Evolutionary conservation across 176 grass and related monocot species (phyloP).

Genomic region (Eremochloa ophiuroides): DNA sequence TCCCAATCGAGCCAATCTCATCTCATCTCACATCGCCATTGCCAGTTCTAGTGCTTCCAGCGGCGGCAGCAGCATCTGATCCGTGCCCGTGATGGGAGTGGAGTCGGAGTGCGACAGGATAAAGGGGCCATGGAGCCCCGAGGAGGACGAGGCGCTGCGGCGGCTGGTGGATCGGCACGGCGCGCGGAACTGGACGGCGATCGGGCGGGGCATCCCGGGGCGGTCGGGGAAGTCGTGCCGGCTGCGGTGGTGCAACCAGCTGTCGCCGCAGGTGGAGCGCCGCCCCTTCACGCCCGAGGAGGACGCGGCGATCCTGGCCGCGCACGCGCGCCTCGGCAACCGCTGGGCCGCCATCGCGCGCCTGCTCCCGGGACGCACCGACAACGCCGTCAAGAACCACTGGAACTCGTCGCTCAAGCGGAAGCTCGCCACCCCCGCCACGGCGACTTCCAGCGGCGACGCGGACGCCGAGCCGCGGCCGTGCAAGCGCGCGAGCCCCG

Average conservation of each 20-base stretch:
- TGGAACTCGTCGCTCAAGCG: constrained; percentile 98
- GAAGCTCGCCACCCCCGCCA: constrained; percentile 27
- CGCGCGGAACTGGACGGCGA: constrained; percentile 88
- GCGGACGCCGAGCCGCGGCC: constrained; percentile 7
- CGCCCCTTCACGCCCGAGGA: constrained; percentile 87
- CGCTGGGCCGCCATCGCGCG: constrained; percentile 94
- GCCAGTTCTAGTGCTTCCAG: neutral
- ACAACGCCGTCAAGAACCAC: constrained; percentile 98
- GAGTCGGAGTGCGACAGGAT: constrained; percentile 59
- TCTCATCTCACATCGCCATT: neutral
- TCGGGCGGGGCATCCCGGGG: constrained; percentile 68
- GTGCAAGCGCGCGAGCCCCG: constrained; percentile 49
- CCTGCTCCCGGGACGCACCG: constrained; percentile 75
- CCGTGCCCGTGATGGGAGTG: constrained; percentile 17
- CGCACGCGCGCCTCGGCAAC: constrained; percentile 74
- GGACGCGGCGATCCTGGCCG: constrained; percentile 67
- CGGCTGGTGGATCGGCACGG: constrained; percentile 72
- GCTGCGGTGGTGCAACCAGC: constrained; percentile 97
- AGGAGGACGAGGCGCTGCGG: constrained; percentile 88
- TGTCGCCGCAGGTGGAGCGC: constrained; percentile 95
- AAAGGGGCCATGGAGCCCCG: constrained; percentile 93
- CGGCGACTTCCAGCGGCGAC: neutral
- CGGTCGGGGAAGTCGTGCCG: constrained; percentile 94
- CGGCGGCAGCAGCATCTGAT: neutral
- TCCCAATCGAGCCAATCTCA: constrained; percentile 24